phyloP scores from a whole-genome alignment of 805 yeast genomes.

The Candida hispaniensis region DNA sequence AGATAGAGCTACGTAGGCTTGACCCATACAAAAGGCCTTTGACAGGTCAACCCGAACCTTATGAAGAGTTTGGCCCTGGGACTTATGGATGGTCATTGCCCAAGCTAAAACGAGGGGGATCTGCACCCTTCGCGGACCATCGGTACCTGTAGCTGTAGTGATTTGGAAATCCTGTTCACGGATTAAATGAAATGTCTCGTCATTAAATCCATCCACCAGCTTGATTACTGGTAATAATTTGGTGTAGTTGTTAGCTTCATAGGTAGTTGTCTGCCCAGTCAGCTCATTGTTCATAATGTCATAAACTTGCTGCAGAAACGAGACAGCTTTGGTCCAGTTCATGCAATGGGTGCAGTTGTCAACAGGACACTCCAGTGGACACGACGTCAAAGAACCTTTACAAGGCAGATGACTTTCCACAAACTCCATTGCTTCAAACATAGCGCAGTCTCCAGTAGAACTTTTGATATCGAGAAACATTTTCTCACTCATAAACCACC shows the following conservation, averaged over 20 bases:
- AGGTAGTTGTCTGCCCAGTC: not conserved
- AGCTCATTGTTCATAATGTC: slow-evolving; percentile 8
- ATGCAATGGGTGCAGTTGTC: not conserved
- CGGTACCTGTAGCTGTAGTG: not conserved
- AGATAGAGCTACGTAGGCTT: slow-evolving; percentile 91
- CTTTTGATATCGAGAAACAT: not conserved
- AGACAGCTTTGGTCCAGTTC: not conserved
- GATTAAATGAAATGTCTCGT: not conserved
- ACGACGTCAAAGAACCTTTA: not conserved
- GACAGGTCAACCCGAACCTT: slow-evolving; percentile 67
- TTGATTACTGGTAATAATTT: slow-evolving; percentile 9
- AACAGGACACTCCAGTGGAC: slow-evolving; percentile 9
- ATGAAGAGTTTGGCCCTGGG: slow-evolving; percentile 85
- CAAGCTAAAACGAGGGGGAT: slow-evolving; percentile 82
- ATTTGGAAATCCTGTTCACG: not conserved
- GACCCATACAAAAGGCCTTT: slow-evolving; percentile 79
- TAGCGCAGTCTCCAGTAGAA: not conserved
- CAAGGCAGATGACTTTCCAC: slow-evolving; percentile 2
- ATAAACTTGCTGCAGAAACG: not conserved
- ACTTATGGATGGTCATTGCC: slow-evolving; percentile 92
- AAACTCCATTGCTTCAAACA: slow-evolving; percentile 4
- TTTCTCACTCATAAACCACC: slow-evolving; percentile 35
- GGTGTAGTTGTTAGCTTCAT: not conserved
- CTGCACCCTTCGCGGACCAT: slow-evolving; percentile 60
- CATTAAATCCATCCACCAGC: slow-evolving; percentile 7